These are phyloP conservation scores for Trifolium fragiferum DNA, from an alignment of 306 rosid genomes.

Conservation along the genomic window DNA sequence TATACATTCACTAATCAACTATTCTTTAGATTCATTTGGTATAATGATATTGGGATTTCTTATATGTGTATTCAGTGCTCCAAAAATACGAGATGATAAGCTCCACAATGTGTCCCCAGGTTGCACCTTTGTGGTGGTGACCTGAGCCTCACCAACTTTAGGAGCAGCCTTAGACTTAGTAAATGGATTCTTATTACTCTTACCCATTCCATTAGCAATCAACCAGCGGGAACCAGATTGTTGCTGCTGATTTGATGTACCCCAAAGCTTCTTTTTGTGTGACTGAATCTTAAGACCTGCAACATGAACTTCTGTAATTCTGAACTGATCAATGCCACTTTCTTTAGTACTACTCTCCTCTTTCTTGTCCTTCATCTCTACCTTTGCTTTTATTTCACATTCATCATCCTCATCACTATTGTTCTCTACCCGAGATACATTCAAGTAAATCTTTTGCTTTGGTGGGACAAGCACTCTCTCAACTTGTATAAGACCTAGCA, in stretches of 20 bases:
- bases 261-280: slow-evolving; percentile 67
- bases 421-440: slow-evolving; percentile 54
- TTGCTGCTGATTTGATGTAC: slow-evolving; percentile 61
- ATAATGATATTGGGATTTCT: slow-evolving; percentile 77
- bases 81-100: slow-evolving; percentile 71
- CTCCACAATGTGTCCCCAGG: slow-evolving; percentile 86
- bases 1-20: slow-evolving; percentile 42
- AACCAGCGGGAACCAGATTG: slow-evolving; percentile 93
- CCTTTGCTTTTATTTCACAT: slow-evolving; percentile 43
- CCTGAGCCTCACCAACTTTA: slow-evolving; percentile 44
- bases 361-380: slow-evolving; percentile 51
- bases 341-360: slow-evolving; percentile 56
- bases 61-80: slow-evolving; percentile 61
- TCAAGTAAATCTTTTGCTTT: slow-evolving; percentile 65
- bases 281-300: slow-evolving; percentile 72
- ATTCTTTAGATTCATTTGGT: slow-evolving; percentile 58
- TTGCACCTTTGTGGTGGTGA: slow-evolving; percentile 61
- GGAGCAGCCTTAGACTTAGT: slow-evolving; percentile 62
- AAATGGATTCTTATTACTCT: slow-evolving; percentile 60
- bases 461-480: slow-evolving; percentile 87
- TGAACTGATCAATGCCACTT: slow-evolving; percentile 70
- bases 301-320: slow-evolving; percentile 76
- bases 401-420: slow-evolving; percentile 55
- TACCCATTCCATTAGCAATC: slow-evolving; percentile 91
- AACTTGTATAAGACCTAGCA: slow-evolving; percentile 89